Conservation (phyloP, 1,284 basidiomycete genomes). For the Sanghuangporus weigelae region DNA sequence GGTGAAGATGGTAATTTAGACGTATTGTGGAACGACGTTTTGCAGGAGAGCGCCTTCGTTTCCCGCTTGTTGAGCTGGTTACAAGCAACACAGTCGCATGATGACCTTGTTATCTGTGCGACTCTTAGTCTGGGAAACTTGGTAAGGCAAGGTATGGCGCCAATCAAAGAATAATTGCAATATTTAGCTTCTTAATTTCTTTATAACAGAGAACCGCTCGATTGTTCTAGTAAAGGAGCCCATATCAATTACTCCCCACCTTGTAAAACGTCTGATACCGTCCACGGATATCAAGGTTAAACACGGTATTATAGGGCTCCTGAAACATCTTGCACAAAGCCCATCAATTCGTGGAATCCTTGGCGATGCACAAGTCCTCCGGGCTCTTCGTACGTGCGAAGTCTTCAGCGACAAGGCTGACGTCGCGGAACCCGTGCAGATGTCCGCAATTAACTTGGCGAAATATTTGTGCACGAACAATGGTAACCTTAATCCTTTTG, state of each 20-base stretch:
- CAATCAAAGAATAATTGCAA: not conserved
- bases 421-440: conserved; percentile 81
- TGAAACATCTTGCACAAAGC: conserved; percentile 82
- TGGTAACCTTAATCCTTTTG: conserved; percentile 43
- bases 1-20: conserved; percentile 79
- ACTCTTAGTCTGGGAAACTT: conserved; percentile 81
- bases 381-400: conserved; percentile 56
- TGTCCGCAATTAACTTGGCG: conserved; percentile 80
- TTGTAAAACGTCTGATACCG: conserved; percentile 34
- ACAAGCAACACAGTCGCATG: conserved; percentile 44
- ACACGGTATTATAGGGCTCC: conserved; percentile 77
- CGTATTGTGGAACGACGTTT: conserved; percentile 65
- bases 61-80: conserved; percentile 77
- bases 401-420: conserved; percentile 71
- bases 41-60: conserved; percentile 62
- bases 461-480: conserved; percentile 83
- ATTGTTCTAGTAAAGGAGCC: conserved; percentile 50
- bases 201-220: conserved; percentile 55
- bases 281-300: conserved; percentile 72
- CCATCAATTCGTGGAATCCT: conserved; percentile 57
- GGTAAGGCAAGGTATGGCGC: conserved; percentile 60
- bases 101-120: conserved; percentile 80
- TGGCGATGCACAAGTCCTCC: conserved; percentile 59
- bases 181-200: conserved; percentile 6
- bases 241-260: conserved; percentile 41